Evolutionary conservation across 164 flowering plant genomes (phyloP).

Genomic region (Vitis rotundifolia): DNA sequence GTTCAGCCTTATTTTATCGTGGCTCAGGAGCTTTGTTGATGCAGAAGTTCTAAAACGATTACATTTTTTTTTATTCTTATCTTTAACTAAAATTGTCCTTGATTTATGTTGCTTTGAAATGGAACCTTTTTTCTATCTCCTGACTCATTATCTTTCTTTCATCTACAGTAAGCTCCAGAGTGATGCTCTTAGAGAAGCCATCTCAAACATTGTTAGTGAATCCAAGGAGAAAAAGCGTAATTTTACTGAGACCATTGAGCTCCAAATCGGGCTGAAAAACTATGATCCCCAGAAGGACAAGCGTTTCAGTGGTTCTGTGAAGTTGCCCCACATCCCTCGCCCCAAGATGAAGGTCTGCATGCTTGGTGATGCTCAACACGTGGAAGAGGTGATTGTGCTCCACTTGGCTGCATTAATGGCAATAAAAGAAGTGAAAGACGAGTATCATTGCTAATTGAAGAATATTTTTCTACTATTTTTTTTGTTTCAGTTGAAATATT

Average conservation of each 20-base stretch:
- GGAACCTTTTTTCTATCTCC: not conserved
- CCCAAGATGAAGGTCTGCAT: constrained; percentile 61
- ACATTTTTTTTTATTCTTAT: no score
- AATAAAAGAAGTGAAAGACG: not conserved
- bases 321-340: constrained; percentile 53
- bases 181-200: constrained; percentile 68
- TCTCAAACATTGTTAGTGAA: constrained; percentile 33
- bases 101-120: not conserved
- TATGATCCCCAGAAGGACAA: constrained; percentile 87
- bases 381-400: constrained; percentile 55
- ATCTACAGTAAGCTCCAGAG: constrained; percentile 66
- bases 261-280: constrained; percentile 78
- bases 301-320: constrained; percentile 80
- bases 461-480: no score
- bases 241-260: constrained; percentile 73
- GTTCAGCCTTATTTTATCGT: no score
- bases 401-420: not conserved
- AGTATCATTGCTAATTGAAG: not conserved
- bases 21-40: no score
- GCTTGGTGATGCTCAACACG: constrained; percentile 72
- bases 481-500: no score
- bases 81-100: no score
- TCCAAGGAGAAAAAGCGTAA: constrained; percentile 57
- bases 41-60: no score
- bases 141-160: not conserved